Conservation (phyloP, 192 early-diverging fungal species). For the Obelidium mucronatum region DNA sequence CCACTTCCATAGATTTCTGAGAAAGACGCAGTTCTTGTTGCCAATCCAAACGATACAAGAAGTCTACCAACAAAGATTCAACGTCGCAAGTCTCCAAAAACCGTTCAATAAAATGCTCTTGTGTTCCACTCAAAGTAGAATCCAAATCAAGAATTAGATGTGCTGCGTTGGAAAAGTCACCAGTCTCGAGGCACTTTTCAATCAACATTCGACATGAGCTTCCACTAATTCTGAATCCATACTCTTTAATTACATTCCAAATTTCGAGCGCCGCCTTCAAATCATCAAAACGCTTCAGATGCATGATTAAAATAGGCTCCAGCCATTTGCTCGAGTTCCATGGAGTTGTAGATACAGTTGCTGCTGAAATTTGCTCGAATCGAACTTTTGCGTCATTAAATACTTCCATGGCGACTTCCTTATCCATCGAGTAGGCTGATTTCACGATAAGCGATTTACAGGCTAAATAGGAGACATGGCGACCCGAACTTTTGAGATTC, state of each 20-base stretch:
- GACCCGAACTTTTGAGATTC: neutral
- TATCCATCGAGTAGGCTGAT: neutral
- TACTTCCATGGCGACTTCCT: neutral
- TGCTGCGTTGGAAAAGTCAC: too few species aligned
- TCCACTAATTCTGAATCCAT: neutral
- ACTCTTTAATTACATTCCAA: neutral
- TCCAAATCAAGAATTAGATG: too few species aligned
- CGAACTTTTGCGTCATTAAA: slow-evolving; percentile 11
- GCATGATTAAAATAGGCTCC: neutral
- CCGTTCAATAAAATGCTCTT: too few species aligned
- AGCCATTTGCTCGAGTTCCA: slow-evolving; percentile 8
- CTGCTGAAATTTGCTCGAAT: neutral
- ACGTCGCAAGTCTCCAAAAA: too few species aligned
- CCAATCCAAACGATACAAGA: too few species aligned
- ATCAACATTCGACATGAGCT: neutral
- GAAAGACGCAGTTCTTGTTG: too few species aligned
- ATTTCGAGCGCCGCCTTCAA: neutral
- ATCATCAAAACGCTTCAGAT: neutral
- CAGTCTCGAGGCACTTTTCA: neutral
- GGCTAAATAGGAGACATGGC: neutral
- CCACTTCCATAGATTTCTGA: neutral
- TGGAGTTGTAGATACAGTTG: neutral
- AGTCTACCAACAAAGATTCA: too few species aligned
- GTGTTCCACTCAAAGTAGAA: too few species aligned
- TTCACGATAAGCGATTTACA: neutral